These are phyloP conservation scores for Thermomyces lanuginosus DNA, from an alignment of 2,329 filamentous ascomycete species.

Conservation along the genomic window DNA sequence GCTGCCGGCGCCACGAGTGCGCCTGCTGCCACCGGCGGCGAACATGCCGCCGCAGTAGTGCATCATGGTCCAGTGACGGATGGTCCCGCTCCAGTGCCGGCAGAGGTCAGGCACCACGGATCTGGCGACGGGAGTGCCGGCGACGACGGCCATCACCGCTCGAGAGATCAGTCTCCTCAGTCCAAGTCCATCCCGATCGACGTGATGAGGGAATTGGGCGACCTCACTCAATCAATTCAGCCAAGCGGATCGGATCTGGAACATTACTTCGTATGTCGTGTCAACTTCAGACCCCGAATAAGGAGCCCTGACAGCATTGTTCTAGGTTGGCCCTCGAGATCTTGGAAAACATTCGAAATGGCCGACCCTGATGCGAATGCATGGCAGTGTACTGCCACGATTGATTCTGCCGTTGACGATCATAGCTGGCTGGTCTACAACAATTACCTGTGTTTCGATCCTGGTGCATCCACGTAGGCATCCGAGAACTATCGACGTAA, in stretches of 20 bases:
- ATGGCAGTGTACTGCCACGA: conserved; percentile 58
- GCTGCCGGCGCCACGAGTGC: conserved; percentile 4
- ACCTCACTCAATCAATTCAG: conserved; percentile 1
- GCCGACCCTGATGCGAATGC: conserved; percentile 58
- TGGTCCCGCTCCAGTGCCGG: conserved; percentile 10
- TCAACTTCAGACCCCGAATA: not conserved
- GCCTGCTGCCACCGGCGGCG: conserved; percentile 7
- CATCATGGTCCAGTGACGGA: conserved; percentile 4
- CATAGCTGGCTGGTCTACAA: conserved; percentile 48
- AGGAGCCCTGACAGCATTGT: conserved; percentile 8
- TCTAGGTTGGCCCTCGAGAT: conserved; percentile 39
- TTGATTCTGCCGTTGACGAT: conserved; percentile 53
- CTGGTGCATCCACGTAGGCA: conserved; percentile 27
- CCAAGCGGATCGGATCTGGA: conserved; percentile 32
- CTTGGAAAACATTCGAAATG: conserved; percentile 60
- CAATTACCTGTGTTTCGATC: conserved; percentile 42
- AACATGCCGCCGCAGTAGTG: conserved; percentile 2
- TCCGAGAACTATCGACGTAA: not conserved
- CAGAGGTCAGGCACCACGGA: conserved; percentile 7
- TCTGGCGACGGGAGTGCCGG: too few relatives aligned
- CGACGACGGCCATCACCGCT: conserved; percentile 7
- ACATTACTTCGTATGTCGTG: conserved; percentile 41
- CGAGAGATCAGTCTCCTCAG: conserved; percentile 12
- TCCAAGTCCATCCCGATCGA: conserved; percentile 17
- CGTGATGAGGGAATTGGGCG: conserved; percentile 15